Base-by-base conservation (phyloP, 176 grass and related monocot species). In the Alloteropsis semialata region DNA sequence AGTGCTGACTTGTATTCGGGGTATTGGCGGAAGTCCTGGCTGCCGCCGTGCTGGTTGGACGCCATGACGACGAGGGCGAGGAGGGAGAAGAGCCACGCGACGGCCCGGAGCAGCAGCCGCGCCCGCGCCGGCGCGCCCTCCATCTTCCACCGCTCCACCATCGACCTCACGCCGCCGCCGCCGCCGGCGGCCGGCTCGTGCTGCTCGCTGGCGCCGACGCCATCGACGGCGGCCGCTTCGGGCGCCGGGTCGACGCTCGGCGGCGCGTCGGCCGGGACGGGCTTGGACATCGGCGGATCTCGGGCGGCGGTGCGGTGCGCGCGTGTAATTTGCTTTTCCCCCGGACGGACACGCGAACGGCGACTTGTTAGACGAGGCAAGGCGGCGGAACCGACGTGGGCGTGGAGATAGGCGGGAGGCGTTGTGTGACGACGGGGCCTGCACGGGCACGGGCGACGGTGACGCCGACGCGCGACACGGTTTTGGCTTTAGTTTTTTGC, bases 21-120 rank as follows among this genome's bases (percentile, higher is more conserved):
- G 65, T 90, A 97, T 17, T 75, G 41, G 67, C 65, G 36, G 65
- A 92, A 97, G 82, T 90, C 86, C 27, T 84, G 86, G 69, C 89
- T 50, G 61, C 82, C 85, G 59, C 87, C 89, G 61, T 88, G 92
- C 76, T 67, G 57, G 85, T 92, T 92, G 55, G 94, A 92, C 44
- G 78, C 82, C 92, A 92, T 90, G 77, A 94, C 80, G 54, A 94
- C 84, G 82, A 97, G 84, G 63, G 94, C 66, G 38, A 92, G 77
- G 48, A 92, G 76, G 72, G 85, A 88, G 85, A 94, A 90, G 75
- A 87, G 19, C 87, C 87, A 97, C 15, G 46, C 82, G 66, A 72
- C 11, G 17, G 57, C 75, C 17, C 89, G 83, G 15, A 97, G 87
- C 32, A 86, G 44, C 73, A 94, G 77, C 46, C 57, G 54, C 41